Conservation (phyloP, 306 rosid species). For the Trifolium repens region DNA sequence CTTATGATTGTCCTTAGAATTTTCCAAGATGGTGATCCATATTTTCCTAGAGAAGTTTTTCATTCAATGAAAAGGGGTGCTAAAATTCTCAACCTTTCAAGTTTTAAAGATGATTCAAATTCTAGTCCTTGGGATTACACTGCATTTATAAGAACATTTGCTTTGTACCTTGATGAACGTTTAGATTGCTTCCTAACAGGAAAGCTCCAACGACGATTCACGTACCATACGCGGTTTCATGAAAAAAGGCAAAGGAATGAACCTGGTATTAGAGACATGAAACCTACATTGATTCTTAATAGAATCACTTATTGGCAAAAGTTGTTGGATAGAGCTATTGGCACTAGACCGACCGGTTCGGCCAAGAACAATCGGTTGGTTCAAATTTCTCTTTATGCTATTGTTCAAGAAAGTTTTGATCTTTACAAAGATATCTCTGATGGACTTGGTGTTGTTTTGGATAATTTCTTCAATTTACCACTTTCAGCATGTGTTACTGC, state of each 20-base stretch:
- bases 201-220: slow-evolving; percentile 69
- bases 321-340: slow-evolving; percentile 73
- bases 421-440: slow-evolving; percentile 74
- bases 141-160: slow-evolving; percentile 67
- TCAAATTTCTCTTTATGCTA: slow-evolving; percentile 59
- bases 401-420: slow-evolving; percentile 82
- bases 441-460: slow-evolving; percentile 71
- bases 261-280: slow-evolving; percentile 64
- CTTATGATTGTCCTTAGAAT: slow-evolving; percentile 74
- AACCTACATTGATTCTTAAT: slow-evolving; percentile 64
- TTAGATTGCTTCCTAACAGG: slow-evolving; percentile 79
- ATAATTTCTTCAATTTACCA: slow-evolving; percentile 70
- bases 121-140: slow-evolving; percentile 84
- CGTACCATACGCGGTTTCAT: slow-evolving; percentile 6
- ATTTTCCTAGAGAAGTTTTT: slow-evolving; percentile 76
- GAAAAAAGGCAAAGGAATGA: slow-evolving; percentile 40
- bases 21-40: slow-evolving; percentile 84
- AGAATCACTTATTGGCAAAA: slow-evolving; percentile 71
- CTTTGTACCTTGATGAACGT: slow-evolving; percentile 83
- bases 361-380: slow-evolving; percentile 63
- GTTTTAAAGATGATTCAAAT: slow-evolving; percentile 72
- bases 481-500: slow-evolving; percentile 59
- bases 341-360: slow-evolving; percentile 61
- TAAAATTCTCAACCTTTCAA: slow-evolving; percentile 75
- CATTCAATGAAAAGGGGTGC: slow-evolving; percentile 78